Conservation (phyloP, 345 rosid genomes). For the Syzygium aqueum region DNA sequence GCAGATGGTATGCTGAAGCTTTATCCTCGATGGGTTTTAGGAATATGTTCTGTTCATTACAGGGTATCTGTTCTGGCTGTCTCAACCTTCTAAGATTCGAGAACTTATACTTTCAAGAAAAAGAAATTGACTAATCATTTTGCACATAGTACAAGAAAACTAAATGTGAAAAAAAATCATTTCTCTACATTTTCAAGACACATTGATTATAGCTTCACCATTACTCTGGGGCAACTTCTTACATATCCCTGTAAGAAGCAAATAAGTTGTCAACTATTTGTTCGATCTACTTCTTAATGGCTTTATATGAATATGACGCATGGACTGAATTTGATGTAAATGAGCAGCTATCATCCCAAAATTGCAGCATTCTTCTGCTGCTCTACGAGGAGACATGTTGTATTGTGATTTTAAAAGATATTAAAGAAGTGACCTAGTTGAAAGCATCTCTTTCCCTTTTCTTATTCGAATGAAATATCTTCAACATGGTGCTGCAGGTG, state of each 20-base stretch:
- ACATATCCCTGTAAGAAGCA: not conserved
- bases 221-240: not conserved
- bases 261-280: not conserved
- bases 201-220: not conserved
- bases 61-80: not conserved
- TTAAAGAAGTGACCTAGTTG: not conserved
- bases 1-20: constrained; percentile 54
- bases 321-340: not conserved
- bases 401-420: not conserved
- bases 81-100: not conserved
- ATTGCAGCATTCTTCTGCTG: not conserved
- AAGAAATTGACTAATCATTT: not conserved
- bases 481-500: constrained; percentile 35
- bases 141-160: not conserved
- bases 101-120: not conserved
- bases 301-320: not conserved
- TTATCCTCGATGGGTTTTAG: not conserved
- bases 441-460: not conserved
- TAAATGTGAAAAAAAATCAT: not conserved
- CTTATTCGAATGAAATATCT: constrained; percentile 2
- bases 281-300: not conserved
- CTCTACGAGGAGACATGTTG: not conserved
- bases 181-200: not conserved
- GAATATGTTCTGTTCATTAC: not conserved
- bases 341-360: not conserved